Conservation (phyloP, 1,139 yeast species). For the Candida gigantensis region DNA sequence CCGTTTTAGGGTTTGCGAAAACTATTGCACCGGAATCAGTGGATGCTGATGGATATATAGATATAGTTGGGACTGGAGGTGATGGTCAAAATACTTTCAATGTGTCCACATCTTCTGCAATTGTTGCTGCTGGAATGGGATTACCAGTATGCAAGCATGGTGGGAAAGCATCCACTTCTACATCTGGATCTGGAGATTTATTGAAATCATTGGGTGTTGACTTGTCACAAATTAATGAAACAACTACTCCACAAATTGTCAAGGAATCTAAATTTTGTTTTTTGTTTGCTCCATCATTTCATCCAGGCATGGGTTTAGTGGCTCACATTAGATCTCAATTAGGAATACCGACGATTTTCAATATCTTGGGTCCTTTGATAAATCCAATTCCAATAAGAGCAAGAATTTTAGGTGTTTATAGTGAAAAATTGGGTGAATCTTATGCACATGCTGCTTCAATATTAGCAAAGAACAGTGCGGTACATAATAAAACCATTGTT, state of each 20-base stretch:
- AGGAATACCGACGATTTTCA: slow-evolving; percentile 91
- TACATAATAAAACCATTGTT: slow-evolving; percentile 66
- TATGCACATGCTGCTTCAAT: slow-evolving; percentile 79
- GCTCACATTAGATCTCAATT: slow-evolving; percentile 73
- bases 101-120: slow-evolving; percentile 92
- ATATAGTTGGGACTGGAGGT: slow-evolving; percentile 97
- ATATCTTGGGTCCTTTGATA: slow-evolving; percentile 86
- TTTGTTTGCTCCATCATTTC: slow-evolving; percentile 91
- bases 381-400: slow-evolving; percentile 87
- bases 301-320: slow-evolving; percentile 86
- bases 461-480: slow-evolving; percentile 45
- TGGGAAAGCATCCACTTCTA: slow-evolving; percentile 91
- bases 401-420: slow-evolving; percentile 85
- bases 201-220: slow-evolving; percentile 77
- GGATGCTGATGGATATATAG: slow-evolving; percentile 61
- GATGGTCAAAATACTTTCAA: slow-evolving; percentile 97
- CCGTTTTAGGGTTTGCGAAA: slow-evolving; percentile 64
- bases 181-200: slow-evolving; percentile 92
- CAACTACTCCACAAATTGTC: slow-evolving; percentile 68
- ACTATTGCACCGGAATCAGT: slow-evolving; percentile 45
- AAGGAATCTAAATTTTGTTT: slow-evolving; percentile 62
- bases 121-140: slow-evolving; percentile 91
- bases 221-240: slow-evolving; percentile 61
- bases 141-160: slow-evolving; percentile 87
- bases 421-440: slow-evolving; percentile 73